phyloP scores from a whole-genome alignment of 495 filamentous ascomycete species.

The Xylaria sp. region DNA sequence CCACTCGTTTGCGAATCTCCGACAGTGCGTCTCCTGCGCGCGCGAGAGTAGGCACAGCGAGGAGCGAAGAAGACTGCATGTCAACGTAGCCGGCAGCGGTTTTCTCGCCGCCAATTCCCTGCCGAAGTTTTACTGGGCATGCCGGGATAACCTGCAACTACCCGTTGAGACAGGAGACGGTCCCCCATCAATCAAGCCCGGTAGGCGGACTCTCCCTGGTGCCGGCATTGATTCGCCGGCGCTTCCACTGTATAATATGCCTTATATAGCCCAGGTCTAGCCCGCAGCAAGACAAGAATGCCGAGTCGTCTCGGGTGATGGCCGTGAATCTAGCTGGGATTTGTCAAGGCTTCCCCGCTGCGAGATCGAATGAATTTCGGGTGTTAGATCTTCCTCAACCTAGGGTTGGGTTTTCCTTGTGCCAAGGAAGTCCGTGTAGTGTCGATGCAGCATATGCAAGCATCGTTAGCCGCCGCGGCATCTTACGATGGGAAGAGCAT shows the following conservation, averaged over 20 bases:
- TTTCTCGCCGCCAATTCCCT: conserved; percentile 27
- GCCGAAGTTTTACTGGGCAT: conserved; percentile 26
- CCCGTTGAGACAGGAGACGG: conserved; percentile 33
- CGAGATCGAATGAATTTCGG: not conserved
- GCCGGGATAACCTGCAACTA: conserved; percentile 35
- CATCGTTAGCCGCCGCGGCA: conserved; percentile 8
- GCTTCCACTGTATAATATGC: conserved; percentile 32
- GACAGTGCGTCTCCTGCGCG: not conserved
- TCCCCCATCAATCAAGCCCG: conserved; percentile 30
- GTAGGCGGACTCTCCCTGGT: conserved; percentile 24
- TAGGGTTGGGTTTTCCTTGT: not conserved
- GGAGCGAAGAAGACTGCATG: not conserved
- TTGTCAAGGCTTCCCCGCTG: conserved; percentile 19
- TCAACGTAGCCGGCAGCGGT: conserved; percentile 21
- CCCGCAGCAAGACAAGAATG: conserved; percentile 31
- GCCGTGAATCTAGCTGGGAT: conserved; percentile 24
- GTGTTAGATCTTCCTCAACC: not conserved
- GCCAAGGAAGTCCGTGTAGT: not conserved
- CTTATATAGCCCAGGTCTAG: conserved; percentile 30
- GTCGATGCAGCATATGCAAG: conserved; percentile 7
- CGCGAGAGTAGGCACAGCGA: not conserved
- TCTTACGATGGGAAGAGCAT: conserved; percentile 15
- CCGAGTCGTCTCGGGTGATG: conserved; percentile 34
- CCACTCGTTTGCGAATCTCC: not conserved
- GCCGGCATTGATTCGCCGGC: conserved; percentile 34